phyloP scores from a whole-genome alignment of 306 rosid species.

The Casuarina equisetifolia region DNA sequence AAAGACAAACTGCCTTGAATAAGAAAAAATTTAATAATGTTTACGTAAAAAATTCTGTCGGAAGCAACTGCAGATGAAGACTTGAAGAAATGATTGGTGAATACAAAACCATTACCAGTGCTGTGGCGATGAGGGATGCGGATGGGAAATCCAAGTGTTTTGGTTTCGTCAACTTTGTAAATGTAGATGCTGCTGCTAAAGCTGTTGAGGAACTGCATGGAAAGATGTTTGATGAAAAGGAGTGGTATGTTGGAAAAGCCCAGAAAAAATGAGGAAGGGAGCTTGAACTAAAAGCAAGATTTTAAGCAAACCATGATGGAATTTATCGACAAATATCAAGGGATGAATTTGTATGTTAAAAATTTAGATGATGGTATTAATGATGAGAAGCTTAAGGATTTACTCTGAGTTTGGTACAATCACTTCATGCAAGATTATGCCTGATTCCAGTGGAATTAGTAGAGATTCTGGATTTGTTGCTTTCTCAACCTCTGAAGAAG shows the following conservation, averaged over 20 bases:
- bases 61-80: constrained; percentile 58
- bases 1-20: constrained; percentile 44
- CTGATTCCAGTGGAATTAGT: constrained; percentile 55
- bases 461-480: constrained; percentile 42
- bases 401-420: constrained; percentile 59
- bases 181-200: constrained; percentile 58
- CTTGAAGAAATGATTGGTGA: constrained; percentile 34
- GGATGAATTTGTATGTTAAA: background rate
- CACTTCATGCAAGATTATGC: constrained; percentile 70
- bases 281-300: constrained; percentile 51
- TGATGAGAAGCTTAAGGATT: constrained; percentile 32
- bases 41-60: constrained; percentile 54
- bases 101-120: constrained; percentile 35
- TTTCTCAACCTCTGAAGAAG: constrained; percentile 47
- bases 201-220: constrained; percentile 69
- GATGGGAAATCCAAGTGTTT: constrained; percentile 44
- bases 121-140: constrained; percentile 49
- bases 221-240: constrained; percentile 54
- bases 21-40: constrained; percentile 61
- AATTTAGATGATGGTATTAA: no score
- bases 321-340: constrained; percentile 54
- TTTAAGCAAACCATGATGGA: constrained; percentile 66
- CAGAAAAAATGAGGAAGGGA: constrained; percentile 60
- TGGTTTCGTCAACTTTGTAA: constrained; percentile 70
- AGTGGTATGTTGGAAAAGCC: constrained; percentile 35